These are phyloP conservation scores for Oryza coarctata DNA, from an alignment of 176 grass and related monocot genomes.

Conservation along the genomic window DNA sequence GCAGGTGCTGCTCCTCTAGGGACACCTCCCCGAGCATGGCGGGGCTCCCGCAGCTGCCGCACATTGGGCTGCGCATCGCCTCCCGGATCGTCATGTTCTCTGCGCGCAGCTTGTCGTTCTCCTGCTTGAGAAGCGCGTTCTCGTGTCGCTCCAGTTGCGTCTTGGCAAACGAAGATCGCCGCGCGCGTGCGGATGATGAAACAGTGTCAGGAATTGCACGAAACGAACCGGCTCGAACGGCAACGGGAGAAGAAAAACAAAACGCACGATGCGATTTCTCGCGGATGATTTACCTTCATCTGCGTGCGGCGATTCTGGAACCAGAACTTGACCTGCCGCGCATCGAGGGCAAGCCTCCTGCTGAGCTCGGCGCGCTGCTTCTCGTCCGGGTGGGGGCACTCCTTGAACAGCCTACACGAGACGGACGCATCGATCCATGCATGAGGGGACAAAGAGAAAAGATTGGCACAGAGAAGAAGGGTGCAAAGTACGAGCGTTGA, in stretches of 20 bases:
- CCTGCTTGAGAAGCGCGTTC: slow-evolving; percentile 86
- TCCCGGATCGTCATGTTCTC: slow-evolving; percentile 89
- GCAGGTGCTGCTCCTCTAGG: slow-evolving; percentile 86
- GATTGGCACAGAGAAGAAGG: background rate
- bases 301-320: slow-evolving; percentile 96
- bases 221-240: background rate
- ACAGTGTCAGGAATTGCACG: background rate
- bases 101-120: slow-evolving; percentile 85
- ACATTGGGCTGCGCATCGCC: slow-evolving; percentile 79
- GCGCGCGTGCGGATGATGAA: background rate
- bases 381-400: slow-evolving; percentile 96
- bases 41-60: slow-evolving; percentile 75
- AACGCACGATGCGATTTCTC: background rate
- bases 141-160: slow-evolving; percentile 97
- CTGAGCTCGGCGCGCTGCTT: slow-evolving; percentile 94
- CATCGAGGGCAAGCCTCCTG: slow-evolving; percentile 69
- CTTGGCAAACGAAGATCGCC: slow-evolving; percentile 29
- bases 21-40: slow-evolving; percentile 85
- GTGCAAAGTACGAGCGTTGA: background rate
- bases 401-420: slow-evolving; percentile 79
- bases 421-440: slow-evolving; percentile 30
- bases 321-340: slow-evolving; percentile 99
- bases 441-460: slow-evolving; percentile 39
- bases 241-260: background rate
- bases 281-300: slow-evolving; percentile 67